Evolutionary conservation across 2,329 filamentous ascomycete genomes (phyloP).

Genomic region (Teratosphaeriaceae sp.): DNA sequence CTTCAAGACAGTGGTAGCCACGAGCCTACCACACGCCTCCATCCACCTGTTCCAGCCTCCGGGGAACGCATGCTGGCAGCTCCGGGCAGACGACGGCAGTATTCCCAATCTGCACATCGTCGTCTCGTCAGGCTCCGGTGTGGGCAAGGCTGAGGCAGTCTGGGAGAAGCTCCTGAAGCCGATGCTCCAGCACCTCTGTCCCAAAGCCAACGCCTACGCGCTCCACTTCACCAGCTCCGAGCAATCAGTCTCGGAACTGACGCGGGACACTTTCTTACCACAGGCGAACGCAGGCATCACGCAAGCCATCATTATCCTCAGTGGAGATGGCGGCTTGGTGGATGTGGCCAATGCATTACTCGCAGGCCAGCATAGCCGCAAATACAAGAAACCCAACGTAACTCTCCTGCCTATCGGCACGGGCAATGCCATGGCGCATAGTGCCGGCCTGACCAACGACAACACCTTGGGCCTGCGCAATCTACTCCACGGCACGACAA

Average conservation of each 20-base stretch:
- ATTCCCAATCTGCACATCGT: conserved; percentile 33
- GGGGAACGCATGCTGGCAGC: conserved; percentile 17
- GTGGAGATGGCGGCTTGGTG: conserved; percentile 79
- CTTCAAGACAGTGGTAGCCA: conserved; percentile 17
- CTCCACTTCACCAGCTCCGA: conserved; percentile 58
- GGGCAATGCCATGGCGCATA: conserved; percentile 44
- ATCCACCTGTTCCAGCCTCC: conserved; percentile 16
- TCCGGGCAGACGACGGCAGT: conserved; percentile 7
- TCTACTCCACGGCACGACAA: conserved; percentile 29
- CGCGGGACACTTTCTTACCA: conserved; percentile 43
- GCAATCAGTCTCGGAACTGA: conserved; percentile 59
- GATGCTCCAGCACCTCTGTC: conserved; percentile 37
- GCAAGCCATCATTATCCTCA: conserved; percentile 68
- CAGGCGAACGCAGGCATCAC: conserved; percentile 40
- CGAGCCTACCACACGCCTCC: conserved; percentile 18
- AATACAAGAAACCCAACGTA: conserved; percentile 49
- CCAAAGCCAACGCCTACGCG: conserved; percentile 36
- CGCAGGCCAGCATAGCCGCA: conserved; percentile 21
- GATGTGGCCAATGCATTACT: conserved; percentile 69
- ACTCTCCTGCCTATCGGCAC: conserved; percentile 48
- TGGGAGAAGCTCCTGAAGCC: conserved; percentile 33
- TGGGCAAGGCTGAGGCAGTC: conserved; percentile 33
- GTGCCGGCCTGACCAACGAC: conserved; percentile 31
- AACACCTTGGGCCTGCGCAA: conserved; percentile 36
- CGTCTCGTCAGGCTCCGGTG: conserved; percentile 41